Conservation (phyloP, 2,329 filamentous ascomycete species). For the Venturia effusa region DNA sequence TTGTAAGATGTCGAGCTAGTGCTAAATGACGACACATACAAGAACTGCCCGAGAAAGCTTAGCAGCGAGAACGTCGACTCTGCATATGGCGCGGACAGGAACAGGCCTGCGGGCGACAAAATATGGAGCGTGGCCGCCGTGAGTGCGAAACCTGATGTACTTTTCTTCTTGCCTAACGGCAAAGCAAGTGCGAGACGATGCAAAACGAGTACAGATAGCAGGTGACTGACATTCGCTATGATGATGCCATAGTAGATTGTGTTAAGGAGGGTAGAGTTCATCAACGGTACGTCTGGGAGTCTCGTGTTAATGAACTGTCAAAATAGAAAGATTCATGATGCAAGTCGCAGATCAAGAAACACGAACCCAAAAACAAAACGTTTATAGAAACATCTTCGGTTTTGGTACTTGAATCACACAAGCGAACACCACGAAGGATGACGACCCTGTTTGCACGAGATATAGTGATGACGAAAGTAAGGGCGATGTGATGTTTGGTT, state of each 20-base stretch:
- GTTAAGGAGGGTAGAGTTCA: conserved; percentile 13
- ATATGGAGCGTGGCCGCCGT: conserved; percentile 65
- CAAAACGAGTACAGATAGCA: conserved; percentile 62
- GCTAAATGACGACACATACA: conserved; percentile 42
- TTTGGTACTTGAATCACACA: neutral
- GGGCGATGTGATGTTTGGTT: neutral
- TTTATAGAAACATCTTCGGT: neutral
- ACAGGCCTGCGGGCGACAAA: conserved; percentile 77
- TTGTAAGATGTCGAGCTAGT: conserved; percentile 11
- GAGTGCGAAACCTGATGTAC: conserved; percentile 45
- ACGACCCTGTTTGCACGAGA: neutral
- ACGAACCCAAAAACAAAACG: neutral
- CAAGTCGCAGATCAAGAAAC: neutral
- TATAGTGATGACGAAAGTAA: neutral
- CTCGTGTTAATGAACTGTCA: conserved; percentile 8
- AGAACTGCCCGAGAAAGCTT: conserved; percentile 60
- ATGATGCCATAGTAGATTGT: conserved; percentile 41
- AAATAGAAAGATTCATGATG: conserved; percentile 10
- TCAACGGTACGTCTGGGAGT: conserved; percentile 10
- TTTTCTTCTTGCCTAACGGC: conserved; percentile 17
- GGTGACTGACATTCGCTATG: conserved; percentile 64
- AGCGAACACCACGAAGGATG: neutral
- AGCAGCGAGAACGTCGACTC: conserved; percentile 72
- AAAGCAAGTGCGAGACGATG: conserved; percentile 51
- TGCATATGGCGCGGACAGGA: conserved; percentile 76